Evolutionary conservation across 2,329 filamentous ascomycete species (phyloP).

Genomic region (Aspergillus unguis): DNA sequence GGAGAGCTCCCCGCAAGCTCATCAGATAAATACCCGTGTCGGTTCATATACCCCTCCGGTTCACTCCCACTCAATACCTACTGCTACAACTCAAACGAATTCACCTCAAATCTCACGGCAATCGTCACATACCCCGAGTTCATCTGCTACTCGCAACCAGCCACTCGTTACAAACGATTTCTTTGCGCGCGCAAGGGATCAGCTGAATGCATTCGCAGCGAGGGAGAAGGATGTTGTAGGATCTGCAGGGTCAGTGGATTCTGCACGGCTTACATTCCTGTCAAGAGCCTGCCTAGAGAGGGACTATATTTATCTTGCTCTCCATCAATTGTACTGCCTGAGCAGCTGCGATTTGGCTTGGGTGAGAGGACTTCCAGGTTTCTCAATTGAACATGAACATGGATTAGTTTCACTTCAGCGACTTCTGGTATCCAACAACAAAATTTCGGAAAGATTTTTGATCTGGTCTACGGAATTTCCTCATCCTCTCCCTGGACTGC

Average conservation of each 20-base stretch:
- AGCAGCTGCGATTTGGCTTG: slow-evolving; percentile 44
- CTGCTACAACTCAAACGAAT: not conserved
- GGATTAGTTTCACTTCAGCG: slow-evolving; percentile 39
- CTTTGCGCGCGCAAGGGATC: slow-evolving; percentile 7
- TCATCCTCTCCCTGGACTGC: slow-evolving; percentile 26
- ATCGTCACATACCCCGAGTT: not conserved
- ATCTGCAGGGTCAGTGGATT: slow-evolving; percentile 40
- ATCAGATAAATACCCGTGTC: not conserved
- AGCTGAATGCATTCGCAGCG: slow-evolving; percentile 20
- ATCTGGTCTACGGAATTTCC: slow-evolving; percentile 52
- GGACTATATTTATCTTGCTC: slow-evolving; percentile 62
- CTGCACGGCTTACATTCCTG: slow-evolving; percentile 53
- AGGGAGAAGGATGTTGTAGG: slow-evolving; percentile 17
- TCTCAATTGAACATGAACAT: slow-evolving; percentile 26
- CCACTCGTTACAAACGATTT: slow-evolving; percentile 16
- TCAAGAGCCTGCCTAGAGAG: slow-evolving; percentile 52
- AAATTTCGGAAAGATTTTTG: slow-evolving; percentile 40
- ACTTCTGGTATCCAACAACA: slow-evolving; percentile 47
- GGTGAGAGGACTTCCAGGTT: slow-evolving; percentile 39
- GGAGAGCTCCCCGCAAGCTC: not conserved
- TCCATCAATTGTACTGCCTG: slow-evolving; percentile 65
- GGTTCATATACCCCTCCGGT: not conserved
- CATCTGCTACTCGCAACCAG: not conserved
- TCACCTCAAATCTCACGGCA: not conserved
- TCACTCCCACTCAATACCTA: not conserved